Evolutionary conservation across 2,329 filamentous ascomycete species (phyloP).

Genomic region (Epichloe glyceriae): DNA sequence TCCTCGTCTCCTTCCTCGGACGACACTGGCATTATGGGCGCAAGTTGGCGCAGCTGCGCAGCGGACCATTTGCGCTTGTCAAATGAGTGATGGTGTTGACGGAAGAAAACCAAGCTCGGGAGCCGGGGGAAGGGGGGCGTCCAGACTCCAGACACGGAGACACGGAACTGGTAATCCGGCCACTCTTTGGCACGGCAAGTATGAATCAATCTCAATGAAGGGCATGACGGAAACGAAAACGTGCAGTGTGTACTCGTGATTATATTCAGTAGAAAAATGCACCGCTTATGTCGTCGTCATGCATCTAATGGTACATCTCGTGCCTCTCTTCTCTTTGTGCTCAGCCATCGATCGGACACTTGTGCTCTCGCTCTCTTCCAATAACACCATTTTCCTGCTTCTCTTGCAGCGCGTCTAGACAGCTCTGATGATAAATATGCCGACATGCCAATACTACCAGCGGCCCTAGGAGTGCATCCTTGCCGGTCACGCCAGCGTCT

Average conservation of each 20-base stretch:
- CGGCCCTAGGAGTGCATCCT: conserved; percentile 44
- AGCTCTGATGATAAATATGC: conserved; percentile 57
- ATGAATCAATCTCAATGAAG: too few relatives aligned
- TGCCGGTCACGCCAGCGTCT: conserved; percentile 11
- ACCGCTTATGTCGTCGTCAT: conserved; percentile 1
- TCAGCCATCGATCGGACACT: conserved; percentile 45
- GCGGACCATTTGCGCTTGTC: neutral
- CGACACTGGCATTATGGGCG: conserved; percentile 18
- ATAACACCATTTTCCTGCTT: conserved; percentile 36
- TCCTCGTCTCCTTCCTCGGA: conserved; percentile 24
- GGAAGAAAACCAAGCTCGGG: neutral
- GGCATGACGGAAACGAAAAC: too few relatives aligned
- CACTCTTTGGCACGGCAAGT: too few relatives aligned
- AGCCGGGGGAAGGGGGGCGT: too few relatives aligned
- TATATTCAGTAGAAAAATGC: neutral
- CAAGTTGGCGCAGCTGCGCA: neutral
- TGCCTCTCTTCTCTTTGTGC: neutral
- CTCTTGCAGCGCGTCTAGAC: conserved; percentile 51
- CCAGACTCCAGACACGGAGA: too few relatives aligned
- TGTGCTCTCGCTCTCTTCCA: conserved; percentile 35
- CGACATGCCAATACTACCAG: conserved; percentile 57
- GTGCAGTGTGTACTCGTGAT: too few relatives aligned
- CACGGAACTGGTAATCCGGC: too few relatives aligned
- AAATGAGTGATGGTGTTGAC: neutral
- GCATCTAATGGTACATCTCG: conserved; percentile 3